These are phyloP conservation scores for Geotrichum australiense DNA, from an alignment of 1,139 yeast species.

Conservation along the genomic window DNA sequence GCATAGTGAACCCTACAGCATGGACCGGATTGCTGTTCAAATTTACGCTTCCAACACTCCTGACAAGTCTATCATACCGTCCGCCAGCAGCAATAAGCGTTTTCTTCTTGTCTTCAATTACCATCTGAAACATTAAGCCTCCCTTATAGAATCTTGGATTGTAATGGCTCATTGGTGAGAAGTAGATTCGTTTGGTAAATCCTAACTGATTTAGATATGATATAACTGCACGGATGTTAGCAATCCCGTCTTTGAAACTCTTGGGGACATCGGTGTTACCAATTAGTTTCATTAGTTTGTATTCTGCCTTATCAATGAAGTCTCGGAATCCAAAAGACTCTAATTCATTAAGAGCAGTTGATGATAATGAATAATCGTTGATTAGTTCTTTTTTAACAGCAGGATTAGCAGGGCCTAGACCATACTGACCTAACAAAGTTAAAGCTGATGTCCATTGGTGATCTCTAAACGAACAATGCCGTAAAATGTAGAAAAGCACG, in stretches of 20 bases:
- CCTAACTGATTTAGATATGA: slow-evolving; percentile 52
- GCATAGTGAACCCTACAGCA: slow-evolving; percentile 82
- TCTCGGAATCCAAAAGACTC: slow-evolving; percentile 71
- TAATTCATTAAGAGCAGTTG: slow-evolving; percentile 74
- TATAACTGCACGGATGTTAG: slow-evolving; percentile 52
- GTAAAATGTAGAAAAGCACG: slow-evolving; percentile 64
- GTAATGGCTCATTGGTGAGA: slow-evolving; percentile 75
- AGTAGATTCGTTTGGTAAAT: slow-evolving; percentile 43
- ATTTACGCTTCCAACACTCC: slow-evolving; percentile 51
- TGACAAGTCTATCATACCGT: slow-evolving; percentile 68
- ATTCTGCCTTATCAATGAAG: slow-evolving; percentile 56
- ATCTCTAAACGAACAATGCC: slow-evolving; percentile 69
- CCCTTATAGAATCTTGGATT: slow-evolving; percentile 69
- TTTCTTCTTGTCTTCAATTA: slow-evolving; percentile 46
- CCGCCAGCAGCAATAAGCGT: slow-evolving; percentile 86
- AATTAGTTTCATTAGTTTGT: slow-evolving; percentile 60
- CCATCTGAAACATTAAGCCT: slow-evolving; percentile 84
- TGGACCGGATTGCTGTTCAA: slow-evolving; percentile 39
- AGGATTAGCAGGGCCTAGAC: slow-evolving; percentile 58
- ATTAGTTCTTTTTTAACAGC: slow-evolving; percentile 62
- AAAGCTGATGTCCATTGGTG: slow-evolving; percentile 65
- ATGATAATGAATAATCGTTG: slow-evolving; percentile 65
- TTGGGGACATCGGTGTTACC: slow-evolving; percentile 62
- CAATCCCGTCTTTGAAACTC: slow-evolving; percentile 56
- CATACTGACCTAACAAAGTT: slow-evolving; percentile 65